These are phyloP conservation scores for Cyberlindnera japonica DNA, from an alignment of 805 yeast genomes.

Conservation along the genomic window DNA sequence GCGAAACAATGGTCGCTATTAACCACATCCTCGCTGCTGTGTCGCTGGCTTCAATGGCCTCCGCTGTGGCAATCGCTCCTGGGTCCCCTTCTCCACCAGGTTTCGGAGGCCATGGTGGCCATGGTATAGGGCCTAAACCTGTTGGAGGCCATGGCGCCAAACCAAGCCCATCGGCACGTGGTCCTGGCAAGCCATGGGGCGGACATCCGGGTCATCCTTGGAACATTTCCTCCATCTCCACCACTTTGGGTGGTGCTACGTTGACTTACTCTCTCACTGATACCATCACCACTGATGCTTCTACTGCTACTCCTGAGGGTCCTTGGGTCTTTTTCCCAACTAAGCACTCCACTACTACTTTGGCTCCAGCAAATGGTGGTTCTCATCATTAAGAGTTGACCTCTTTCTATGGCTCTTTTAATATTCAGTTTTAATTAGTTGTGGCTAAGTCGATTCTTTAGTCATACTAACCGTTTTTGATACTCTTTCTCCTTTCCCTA, in stretches of 20 bases:
- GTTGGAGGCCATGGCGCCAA: background rate
- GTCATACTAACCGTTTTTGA: no score
- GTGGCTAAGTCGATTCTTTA: no score
- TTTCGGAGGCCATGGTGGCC: background rate
- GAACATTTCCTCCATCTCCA: background rate
- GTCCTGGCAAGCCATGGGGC: background rate
- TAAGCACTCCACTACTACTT: background rate
- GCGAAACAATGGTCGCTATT: conserved; percentile 1
- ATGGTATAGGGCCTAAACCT: background rate
- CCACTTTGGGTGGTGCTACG: background rate
- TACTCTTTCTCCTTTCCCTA: no score
- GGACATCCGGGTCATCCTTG: background rate
- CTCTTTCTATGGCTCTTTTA: no score
- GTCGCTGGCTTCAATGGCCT: background rate
- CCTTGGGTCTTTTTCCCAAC: background rate
- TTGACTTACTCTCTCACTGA: background rate
- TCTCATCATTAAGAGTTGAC: no score
- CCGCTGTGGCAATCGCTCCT: background rate
- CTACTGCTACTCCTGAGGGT: background rate
- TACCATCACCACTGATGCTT: background rate
- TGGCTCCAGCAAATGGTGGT: background rate
- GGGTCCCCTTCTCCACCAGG: background rate
- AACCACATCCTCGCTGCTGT: background rate
- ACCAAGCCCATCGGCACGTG: background rate
- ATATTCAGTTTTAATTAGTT: no score